Evolutionary conservation across 176 grass and related monocot species (phyloP).

Genomic region (Themeda triandra): DNA sequence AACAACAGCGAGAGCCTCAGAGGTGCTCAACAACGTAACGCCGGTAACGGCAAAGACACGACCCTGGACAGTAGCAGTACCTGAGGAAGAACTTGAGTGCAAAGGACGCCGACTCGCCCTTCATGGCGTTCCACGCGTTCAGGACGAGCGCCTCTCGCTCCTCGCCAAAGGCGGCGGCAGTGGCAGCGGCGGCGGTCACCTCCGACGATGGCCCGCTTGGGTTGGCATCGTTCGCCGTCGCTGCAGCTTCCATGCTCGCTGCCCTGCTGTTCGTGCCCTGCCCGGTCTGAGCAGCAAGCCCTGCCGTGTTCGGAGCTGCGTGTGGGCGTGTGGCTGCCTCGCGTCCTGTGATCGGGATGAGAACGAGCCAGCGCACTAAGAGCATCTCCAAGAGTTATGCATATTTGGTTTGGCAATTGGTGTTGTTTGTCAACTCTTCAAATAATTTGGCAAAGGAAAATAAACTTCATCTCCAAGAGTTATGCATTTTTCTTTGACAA

Average conservation of each 20-base stretch:
- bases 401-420: too few species aligned
- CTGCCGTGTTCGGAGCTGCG: background rate
- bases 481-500: too few species aligned
- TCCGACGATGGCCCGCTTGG: background rate
- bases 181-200: background rate
- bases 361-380: too few species aligned
- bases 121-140: constrained; percentile 49
- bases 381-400: too few species aligned
- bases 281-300: background rate
- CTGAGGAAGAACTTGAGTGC: constrained; percentile 54
- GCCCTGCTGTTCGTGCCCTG: background rate
- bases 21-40: background rate
- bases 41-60: background rate
- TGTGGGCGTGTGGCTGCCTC: constrained; percentile 14
- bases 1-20: background rate
- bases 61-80: background rate
- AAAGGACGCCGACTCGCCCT: constrained; percentile 24
- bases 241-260: background rate
- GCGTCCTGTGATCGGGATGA: background rate
- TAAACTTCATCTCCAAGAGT: too few species aligned
- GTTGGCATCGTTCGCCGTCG: background rate
- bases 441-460: too few species aligned
- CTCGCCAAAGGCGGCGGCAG: constrained; percentile 8
- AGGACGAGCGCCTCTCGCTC: constrained; percentile 52
- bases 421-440: too few species aligned